Evolutionary conservation across 2,329 filamentous ascomycete genomes (phyloP).

Genomic region (Cladophialophora carrionii): DNA sequence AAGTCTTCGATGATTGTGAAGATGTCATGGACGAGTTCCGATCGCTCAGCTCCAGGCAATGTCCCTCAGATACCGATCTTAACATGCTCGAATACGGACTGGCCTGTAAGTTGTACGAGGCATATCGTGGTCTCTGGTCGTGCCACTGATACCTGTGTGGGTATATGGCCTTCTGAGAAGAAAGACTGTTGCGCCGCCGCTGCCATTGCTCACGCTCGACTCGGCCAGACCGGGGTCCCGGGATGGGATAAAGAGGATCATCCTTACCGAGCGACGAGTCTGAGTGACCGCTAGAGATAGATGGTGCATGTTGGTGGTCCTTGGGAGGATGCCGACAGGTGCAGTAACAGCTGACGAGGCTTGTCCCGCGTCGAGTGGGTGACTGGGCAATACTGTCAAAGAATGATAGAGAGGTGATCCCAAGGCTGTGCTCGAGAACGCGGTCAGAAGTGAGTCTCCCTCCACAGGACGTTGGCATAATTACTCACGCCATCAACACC

Average conservation of each 20-base stretch:
- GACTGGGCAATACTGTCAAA: slow-evolving; percentile 18
- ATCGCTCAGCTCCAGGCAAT: slow-evolving; percentile 23
- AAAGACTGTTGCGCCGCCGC: slow-evolving; percentile 31
- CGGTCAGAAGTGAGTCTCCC: not conserved
- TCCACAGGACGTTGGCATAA: not conserved
- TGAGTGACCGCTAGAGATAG: slow-evolving; percentile 22
- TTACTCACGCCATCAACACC: slow-evolving; percentile 30
- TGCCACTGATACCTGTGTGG: slow-evolving; percentile 24
- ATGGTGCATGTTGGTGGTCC: slow-evolving; percentile 2
- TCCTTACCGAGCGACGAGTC: slow-evolving; percentile 22
- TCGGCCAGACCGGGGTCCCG: slow-evolving; percentile 15
- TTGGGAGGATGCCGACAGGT: slow-evolving; percentile 7
- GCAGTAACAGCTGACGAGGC: slow-evolving; percentile 18
- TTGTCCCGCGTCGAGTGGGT: not conserved
- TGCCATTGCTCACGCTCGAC: slow-evolving; percentile 32
- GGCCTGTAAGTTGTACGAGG: slow-evolving; percentile 12
- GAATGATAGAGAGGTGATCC: slow-evolving; percentile 20
- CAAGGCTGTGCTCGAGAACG: slow-evolving; percentile 11
- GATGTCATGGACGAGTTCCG: slow-evolving; percentile 22
- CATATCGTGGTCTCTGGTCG: slow-evolving; percentile 22
- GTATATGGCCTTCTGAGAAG: slow-evolving; percentile 32
- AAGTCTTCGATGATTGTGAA: slow-evolving; percentile 20
- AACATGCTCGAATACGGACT: slow-evolving; percentile 28
- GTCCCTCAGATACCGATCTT: slow-evolving; percentile 30
- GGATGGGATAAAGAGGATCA: slow-evolving; percentile 19